Percentiles rank a stretch among this genome's conserved stretches.
Conservation (phyloP, 805 yeast genomes). For the Suhomyces faveliae region DNA sequence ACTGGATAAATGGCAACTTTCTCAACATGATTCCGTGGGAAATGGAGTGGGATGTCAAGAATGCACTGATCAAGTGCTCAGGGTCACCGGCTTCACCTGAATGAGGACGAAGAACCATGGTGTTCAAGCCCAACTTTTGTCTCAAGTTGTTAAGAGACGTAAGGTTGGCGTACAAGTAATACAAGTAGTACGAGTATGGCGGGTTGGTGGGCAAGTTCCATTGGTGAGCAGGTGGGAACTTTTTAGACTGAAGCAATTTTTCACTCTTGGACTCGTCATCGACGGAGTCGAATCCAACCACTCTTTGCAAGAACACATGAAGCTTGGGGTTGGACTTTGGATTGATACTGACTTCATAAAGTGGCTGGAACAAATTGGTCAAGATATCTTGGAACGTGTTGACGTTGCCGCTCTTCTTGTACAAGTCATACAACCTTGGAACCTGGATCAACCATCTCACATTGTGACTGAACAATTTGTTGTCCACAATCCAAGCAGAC, state of each 20-base stretch:
- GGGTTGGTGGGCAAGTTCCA: slow-evolving; percentile 86
- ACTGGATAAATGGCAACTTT: slow-evolving; percentile 93
- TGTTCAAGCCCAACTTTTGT: slow-evolving; percentile 68
- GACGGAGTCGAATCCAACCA: slow-evolving; percentile 96
- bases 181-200: slow-evolving; percentile 94
- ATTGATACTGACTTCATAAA: slow-evolving; percentile 84
- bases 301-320: slow-evolving; percentile 84
- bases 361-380: slow-evolving; percentile 77
- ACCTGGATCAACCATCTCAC: slow-evolving; percentile 97
- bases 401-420: slow-evolving; percentile 73
- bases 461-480: slow-evolving; percentile 85
- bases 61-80: slow-evolving; percentile 90
- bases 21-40: slow-evolving; percentile 93
- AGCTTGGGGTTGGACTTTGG: slow-evolving; percentile 91
- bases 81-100: slow-evolving; percentile 99
- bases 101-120: slow-evolving; percentile 95
- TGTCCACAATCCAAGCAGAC: slow-evolving; percentile 93
- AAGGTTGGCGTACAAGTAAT: slow-evolving; percentile 83
- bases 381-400: slow-evolving; percentile 72
- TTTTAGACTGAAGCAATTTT: slow-evolving; percentile 67
- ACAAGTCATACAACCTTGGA: slow-evolving; percentile 89
- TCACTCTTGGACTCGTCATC: slow-evolving; percentile 97
- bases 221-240: slow-evolving; percentile 78
- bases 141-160: slow-evolving; percentile 87
- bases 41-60: slow-evolving; percentile 84